These are phyloP conservation scores for Clavispora santaluciae DNA, from an alignment of 805 yeast species.

Conservation along the genomic window DNA sequence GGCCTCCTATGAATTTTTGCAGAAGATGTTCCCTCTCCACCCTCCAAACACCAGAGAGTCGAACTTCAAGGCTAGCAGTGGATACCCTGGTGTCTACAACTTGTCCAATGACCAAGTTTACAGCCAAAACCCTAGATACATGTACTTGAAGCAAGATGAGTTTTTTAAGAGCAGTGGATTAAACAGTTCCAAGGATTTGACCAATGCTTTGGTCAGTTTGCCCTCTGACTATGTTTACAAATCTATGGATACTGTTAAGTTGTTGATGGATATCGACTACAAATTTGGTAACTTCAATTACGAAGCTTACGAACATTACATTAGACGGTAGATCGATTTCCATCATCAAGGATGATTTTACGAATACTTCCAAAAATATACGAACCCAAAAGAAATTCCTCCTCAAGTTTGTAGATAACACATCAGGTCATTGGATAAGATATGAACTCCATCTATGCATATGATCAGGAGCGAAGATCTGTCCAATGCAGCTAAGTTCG, in stretches of 20 bases:
- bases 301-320: constrained; percentile 40
- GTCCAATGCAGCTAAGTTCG: not conserved
- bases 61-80: constrained; percentile 39
- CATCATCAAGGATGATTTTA: constrained; percentile 3
- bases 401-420: constrained; percentile 1
- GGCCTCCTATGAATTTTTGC: constrained; percentile 94
- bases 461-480: not conserved
- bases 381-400: constrained; percentile 1
- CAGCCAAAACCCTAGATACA: constrained; percentile 30
- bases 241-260: constrained; percentile 56
- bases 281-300: constrained; percentile 54
- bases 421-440: not conserved
- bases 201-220: constrained; percentile 37
- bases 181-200: constrained; percentile 22
- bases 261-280: constrained; percentile 59
- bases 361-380: constrained; percentile 3
- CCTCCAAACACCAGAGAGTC: constrained; percentile 42
- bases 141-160: constrained; percentile 32
- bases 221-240: constrained; percentile 48
- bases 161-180: constrained; percentile 31
- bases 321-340: constrained; percentile 14
- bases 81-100: constrained; percentile 43
- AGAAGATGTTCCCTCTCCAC: constrained; percentile 68
- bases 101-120: constrained; percentile 38
- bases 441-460: not conserved